These are phyloP conservation scores for Allium cepa DNA, from an alignment of 106 monocot species.

Conservation along the genomic window DNA sequence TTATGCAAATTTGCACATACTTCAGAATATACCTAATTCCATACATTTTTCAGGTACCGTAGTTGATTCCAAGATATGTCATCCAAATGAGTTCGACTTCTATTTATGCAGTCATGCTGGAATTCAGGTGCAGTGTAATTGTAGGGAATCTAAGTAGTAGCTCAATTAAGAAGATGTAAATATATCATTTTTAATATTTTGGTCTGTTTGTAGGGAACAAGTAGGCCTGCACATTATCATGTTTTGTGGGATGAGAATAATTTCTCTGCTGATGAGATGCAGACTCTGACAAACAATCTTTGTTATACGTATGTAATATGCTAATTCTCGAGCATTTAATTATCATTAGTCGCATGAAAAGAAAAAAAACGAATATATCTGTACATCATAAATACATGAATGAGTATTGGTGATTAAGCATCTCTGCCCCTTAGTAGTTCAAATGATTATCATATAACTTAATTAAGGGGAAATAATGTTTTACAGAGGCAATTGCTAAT, in stretches of 20 bases:
- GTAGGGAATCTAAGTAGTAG: neutral
- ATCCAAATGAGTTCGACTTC: constrained; percentile 86
- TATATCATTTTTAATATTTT: neutral
- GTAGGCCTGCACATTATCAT: constrained; percentile 87
- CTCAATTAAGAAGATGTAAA: too few relatives aligned
- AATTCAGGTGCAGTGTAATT: constrained; percentile 40
- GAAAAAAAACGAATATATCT: too few relatives aligned
- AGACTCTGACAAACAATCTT: constrained; percentile 81
- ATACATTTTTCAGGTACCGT: constrained; percentile 52
- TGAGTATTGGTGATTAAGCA: too few relatives aligned
- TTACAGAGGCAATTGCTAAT: too few relatives aligned
- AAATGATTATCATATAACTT: too few relatives aligned
- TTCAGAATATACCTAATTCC: neutral
- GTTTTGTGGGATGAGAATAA: constrained; percentile 91
- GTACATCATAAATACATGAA: too few relatives aligned
- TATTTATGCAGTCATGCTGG: constrained; percentile 95
- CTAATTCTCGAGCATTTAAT: too few relatives aligned
- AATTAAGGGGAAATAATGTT: too few relatives aligned
- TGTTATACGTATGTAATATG: constrained; percentile 65
- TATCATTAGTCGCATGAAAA: too few relatives aligned
- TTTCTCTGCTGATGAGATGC: constrained; percentile 80
- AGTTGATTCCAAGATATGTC: constrained; percentile 86
- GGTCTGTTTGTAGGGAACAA: constrained; percentile 49
- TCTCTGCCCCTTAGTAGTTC: too few relatives aligned
- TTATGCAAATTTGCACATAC: neutral